Percentiles rank a stretch among this genome's conserved stretches.
phyloP scores from a whole-genome alignment of 1,139 yeast species.

The Wickerhamomyces sp. region DNA sequence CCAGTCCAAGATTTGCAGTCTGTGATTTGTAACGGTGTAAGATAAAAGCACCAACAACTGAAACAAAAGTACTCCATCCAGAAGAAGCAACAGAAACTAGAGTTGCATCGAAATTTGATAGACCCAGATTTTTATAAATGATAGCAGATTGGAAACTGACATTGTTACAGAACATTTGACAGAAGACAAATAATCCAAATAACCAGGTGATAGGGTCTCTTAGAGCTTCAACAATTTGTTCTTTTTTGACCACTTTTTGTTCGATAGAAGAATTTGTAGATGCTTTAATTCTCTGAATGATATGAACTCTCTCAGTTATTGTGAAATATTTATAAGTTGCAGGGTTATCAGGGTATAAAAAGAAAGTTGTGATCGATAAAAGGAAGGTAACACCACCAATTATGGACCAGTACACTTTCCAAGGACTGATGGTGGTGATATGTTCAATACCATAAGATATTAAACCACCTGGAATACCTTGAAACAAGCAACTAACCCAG shows the following conservation, averaged over 20 bases:
- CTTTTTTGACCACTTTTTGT: constrained; percentile 41
- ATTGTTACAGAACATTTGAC: constrained; percentile 36
- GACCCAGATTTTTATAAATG: constrained; percentile 34
- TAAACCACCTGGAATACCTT: constrained; percentile 36
- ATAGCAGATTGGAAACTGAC: constrained; percentile 39
- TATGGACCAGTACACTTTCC: constrained; percentile 45
- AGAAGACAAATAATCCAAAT: constrained; percentile 36
- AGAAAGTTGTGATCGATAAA: constrained; percentile 37
- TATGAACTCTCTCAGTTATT: constrained; percentile 46
- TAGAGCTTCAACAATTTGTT: constrained; percentile 47
- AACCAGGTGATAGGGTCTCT: constrained; percentile 47
- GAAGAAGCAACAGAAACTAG: constrained; percentile 33
- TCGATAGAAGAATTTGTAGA: constrained; percentile 47
- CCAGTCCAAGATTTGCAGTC: constrained; percentile 19
- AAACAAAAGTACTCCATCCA: constrained; percentile 24
- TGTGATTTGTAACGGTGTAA: constrained; percentile 15
- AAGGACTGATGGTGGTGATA: constrained; percentile 30
- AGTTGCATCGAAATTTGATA: constrained; percentile 24
- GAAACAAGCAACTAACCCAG: constrained; percentile 50
- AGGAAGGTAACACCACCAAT: constrained; percentile 45
- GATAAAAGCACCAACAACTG: constrained; percentile 18
- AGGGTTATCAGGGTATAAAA: constrained; percentile 50
- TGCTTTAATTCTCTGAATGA: constrained; percentile 43
- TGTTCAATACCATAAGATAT: constrained; percentile 45
- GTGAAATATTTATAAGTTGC: constrained; percentile 43